These are phyloP conservation scores for Beta vulgaris DNA, from an alignment of 148 eudicot species.

Conservation along the genomic window DNA sequence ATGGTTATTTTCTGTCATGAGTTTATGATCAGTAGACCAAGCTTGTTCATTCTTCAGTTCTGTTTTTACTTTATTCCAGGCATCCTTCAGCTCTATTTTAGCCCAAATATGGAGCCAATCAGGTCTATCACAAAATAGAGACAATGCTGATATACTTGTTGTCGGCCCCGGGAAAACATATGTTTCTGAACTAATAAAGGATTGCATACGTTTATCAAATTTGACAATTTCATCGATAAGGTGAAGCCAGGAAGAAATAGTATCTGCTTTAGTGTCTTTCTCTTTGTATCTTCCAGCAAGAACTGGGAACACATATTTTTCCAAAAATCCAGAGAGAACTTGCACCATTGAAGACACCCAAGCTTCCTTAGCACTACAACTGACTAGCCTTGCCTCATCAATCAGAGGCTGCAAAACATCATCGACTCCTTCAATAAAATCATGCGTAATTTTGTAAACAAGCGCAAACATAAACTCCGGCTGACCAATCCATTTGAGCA, in stretches of 20 bases:
- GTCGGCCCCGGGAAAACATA: constrained; percentile 28
- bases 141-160: constrained; percentile 36
- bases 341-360: constrained; percentile 53
- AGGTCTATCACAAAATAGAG: constrained; percentile 44
- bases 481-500: constrained; percentile 44
- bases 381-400: constrained; percentile 45
- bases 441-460: constrained; percentile 44
- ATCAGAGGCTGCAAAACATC: constrained; percentile 58
- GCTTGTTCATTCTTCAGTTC: constrained; percentile 38
- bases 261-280: constrained; percentile 27
- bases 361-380: constrained; percentile 58
- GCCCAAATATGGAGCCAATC: constrained; percentile 55
- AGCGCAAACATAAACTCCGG: constrained; percentile 53
- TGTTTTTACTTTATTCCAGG: constrained; percentile 42
- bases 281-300: constrained; percentile 41
- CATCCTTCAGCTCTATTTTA: constrained; percentile 52
- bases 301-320: constrained; percentile 35
- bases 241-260: constrained; percentile 49
- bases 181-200: constrained; percentile 40
- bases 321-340: constrained; percentile 39
- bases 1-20: constrained; percentile 20
- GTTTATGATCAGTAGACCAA: constrained; percentile 32
- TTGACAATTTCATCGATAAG: constrained; percentile 41
- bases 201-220: constrained; percentile 45
- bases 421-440: constrained; percentile 47